These are phyloP conservation scores for Calonectria montana DNA, from an alignment of 2,329 filamentous ascomycete genomes.

Conservation along the genomic window DNA sequence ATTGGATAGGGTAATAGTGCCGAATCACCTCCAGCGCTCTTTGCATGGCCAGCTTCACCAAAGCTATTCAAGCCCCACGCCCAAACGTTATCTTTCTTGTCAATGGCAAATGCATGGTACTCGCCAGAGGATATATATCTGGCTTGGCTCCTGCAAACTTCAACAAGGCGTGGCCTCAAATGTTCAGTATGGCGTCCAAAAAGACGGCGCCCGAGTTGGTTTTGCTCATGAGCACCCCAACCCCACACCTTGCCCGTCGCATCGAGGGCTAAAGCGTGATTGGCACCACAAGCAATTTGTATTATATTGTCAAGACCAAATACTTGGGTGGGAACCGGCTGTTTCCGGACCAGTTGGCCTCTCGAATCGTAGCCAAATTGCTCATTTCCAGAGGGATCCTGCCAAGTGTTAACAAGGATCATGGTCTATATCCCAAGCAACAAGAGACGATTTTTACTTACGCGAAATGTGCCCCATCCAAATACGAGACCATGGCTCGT, in stretches of 20 bases:
- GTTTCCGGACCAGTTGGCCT: slow-evolving; percentile 56
- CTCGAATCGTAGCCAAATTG: slow-evolving; percentile 57
- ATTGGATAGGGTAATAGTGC: slow-evolving; percentile 67
- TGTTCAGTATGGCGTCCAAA: slow-evolving; percentile 55
- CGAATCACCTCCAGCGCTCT: slow-evolving; percentile 51
- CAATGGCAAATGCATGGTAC: slow-evolving; percentile 81
- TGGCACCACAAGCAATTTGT: slow-evolving; percentile 70
- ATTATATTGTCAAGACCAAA: slow-evolving; percentile 68
- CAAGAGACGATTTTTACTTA: slow-evolving; percentile 47
- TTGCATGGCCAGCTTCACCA: slow-evolving; percentile 72
- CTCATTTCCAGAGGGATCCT: background rate
- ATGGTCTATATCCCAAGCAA: background rate
- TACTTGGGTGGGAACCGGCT: slow-evolving; percentile 59
- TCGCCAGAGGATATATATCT: slow-evolving; percentile 73
- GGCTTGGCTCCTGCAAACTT: slow-evolving; percentile 54
- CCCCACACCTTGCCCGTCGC: slow-evolving; percentile 55
- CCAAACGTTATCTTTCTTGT: slow-evolving; percentile 74
- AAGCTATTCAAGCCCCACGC: slow-evolving; percentile 87
- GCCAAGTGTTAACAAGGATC: background rate
- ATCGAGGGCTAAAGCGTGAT: slow-evolving; percentile 74
- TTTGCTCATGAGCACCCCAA: slow-evolving; percentile 51
- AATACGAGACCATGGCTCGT: slow-evolving; percentile 76
- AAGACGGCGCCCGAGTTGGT: slow-evolving; percentile 61
- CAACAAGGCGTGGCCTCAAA: slow-evolving; percentile 13
- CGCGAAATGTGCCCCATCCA: slow-evolving; percentile 81